Evolutionary conservation across 2,329 filamentous ascomycete genomes (phyloP), one percentile per base, ranked within the genome.

Genomic region (Niveomyces coronatus): DNA sequence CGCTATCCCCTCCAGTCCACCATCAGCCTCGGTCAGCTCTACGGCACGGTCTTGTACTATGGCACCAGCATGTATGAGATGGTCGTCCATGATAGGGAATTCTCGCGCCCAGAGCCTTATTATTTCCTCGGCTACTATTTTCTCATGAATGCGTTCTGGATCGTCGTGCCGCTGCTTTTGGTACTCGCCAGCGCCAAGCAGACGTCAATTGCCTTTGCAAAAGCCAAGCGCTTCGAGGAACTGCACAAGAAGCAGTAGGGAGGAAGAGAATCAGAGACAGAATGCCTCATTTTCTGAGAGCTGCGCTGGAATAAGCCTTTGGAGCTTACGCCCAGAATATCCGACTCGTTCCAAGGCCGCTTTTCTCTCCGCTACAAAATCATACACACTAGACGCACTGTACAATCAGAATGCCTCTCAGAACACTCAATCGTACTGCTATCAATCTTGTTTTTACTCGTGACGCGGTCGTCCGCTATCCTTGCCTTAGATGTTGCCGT

Each of bases 41-140:
- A 68, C 48, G 66, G 67, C 31, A 54, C 63, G 37, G 57, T 63
- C 5, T 48, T 70, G 20, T 70, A 69, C 54, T 65, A 60, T 40
- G 55, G 51, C 2, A 69, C 60, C 5, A 58, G 53, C 41, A 41
- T 58, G 0, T 57, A 63, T 27, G 61, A 66, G 28, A 47, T 57
- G 22, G 41, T 51, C 9, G 45, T 53, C 6, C 44, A 44, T 8
- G 58, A 52, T 0, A 50, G 50, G 3, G 45, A 50, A 14, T 64
- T 61, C 48, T 65, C 57, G 19, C 54, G 65, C 1, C 65, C 65
- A 0, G 66, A 69, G 46, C 44, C 43, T 1, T 56, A 53, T 24
- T 69, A 69, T 40, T 70, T 64, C 40, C 67, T 56, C 52, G 56
- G 55, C 3, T 68, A 69, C 43, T 69, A 62, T 35, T 47, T 70